These are phyloP conservation scores for Jamesozyma spencerorum DNA, from an alignment of 805 yeast species.

Conservation along the genomic window DNA sequence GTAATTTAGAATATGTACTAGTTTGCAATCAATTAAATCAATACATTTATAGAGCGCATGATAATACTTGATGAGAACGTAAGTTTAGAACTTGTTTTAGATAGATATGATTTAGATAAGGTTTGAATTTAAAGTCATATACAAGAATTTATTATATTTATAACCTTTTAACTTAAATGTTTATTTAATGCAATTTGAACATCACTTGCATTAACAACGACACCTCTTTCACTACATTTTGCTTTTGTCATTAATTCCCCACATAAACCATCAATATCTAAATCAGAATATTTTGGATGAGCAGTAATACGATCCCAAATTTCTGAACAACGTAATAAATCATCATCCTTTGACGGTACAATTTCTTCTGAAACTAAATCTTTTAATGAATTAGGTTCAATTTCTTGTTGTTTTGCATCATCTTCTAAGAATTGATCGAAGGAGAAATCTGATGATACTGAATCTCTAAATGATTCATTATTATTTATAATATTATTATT, in stretches of 20 bases:
- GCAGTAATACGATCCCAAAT: slow-evolving; percentile 94
- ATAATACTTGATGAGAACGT: no score
- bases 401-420: neutral
- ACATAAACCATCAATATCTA: slow-evolving; percentile 93
- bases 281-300: slow-evolving; percentile 87
- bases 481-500: neutral
- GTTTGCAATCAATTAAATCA: no score
- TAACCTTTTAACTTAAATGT: slow-evolving; percentile 1
- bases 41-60: no score
- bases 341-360: slow-evolving; percentile 61
- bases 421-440: slow-evolving; percentile 12
- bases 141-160: neutral
- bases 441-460: neutral
- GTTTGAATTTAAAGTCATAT: neutral
- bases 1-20: slow-evolving; percentile 4
- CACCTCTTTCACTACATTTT: slow-evolving; percentile 89
- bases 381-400: neutral
- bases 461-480: slow-evolving; percentile 3
- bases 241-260: slow-evolving; percentile 83
- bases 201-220: slow-evolving; percentile 72
- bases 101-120: neutral
- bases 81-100: neutral
- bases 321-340: slow-evolving; percentile 70
- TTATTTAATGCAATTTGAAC: slow-evolving; percentile 45
- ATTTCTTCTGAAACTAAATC: slow-evolving; percentile 12